phyloP scores from a whole-genome alignment of 352 stramenopile species.

The Pythium diclinum region DNA sequence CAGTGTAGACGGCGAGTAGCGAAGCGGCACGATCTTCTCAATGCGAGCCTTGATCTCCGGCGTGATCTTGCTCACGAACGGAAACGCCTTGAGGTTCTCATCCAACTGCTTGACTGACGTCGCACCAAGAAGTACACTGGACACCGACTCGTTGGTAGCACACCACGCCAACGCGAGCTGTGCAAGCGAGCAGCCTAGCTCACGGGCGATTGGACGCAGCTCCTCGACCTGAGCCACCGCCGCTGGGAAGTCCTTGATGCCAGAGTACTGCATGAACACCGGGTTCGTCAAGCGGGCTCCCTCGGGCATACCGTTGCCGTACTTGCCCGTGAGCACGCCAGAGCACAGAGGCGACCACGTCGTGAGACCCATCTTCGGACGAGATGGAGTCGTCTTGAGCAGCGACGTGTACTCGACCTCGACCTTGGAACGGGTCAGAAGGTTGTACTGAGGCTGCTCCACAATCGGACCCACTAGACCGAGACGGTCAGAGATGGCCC shows the following conservation, averaged over 20 bases:
- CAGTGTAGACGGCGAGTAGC: no score
- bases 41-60: constrained; percentile 46
- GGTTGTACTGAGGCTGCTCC: constrained; percentile 73
- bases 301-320: constrained; percentile 45
- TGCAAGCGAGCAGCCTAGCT: constrained; percentile 57
- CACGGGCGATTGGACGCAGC: no score
- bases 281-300: no score
- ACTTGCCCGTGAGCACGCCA: constrained; percentile 65
- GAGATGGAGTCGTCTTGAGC: no score
- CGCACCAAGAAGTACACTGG: constrained; percentile 52
- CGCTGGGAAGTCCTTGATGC: no score
- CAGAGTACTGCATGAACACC: no score
- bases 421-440: no score
- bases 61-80: constrained; percentile 41
- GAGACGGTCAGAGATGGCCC: constrained; percentile 41
- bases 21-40: constrained; percentile 35
- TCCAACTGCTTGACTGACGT: constrained; percentile 41
- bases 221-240: no score
- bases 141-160: no score
- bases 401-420: no score
- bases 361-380: no score
- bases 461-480: constrained; percentile 34
- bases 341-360: constrained; percentile 66
- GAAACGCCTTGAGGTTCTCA: constrained; percentile 50
- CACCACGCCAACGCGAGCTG: no score